Base-by-base conservation (phyloP, 805 yeast genomes). In the Candida manassasensis region DNA sequence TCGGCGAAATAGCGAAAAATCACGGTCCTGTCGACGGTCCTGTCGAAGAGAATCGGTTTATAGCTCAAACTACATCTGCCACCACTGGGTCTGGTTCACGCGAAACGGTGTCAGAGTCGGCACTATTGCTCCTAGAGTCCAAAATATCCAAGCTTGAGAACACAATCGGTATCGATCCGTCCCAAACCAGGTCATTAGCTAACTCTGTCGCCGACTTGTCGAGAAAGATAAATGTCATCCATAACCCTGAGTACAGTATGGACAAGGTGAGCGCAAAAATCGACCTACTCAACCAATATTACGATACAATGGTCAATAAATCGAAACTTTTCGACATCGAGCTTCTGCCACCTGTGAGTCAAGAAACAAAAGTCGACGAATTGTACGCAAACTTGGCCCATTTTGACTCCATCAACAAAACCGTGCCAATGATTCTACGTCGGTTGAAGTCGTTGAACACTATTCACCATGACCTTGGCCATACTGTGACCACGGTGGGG, bases 391-490 rank as follows among this genome's bases (percentile, higher is more conserved):
- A 38, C 21, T 35, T 67, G 11, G 55, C 53, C 1, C 53, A 52
- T 3, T 45, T 66, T 29, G 57, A 55, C 8, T 38, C 31, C 2
- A 39, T 52, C 16, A 50, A 45, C 18, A 29, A 36, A 9, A 30
- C 38, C 8, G 48, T 61, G 4, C 67, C 67, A 0, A 34, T 45
- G 4, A 25, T 63, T 7, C 25, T 63, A 0, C 25, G 36, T 6
- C 37, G 73, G 19, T 50, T 67, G 25, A 54, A 57, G 27, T 39
- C 58, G 2, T 50, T 67, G 28, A 57, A 61, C 35, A 36, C 41
- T 3, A 51, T 63, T 2, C 71, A 67, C 40, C 36, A 53, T 6
- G 62, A 58, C 12, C 33, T 62, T 13, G 62, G 58, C 7, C 47
- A 40, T n/a, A 44, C 57, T 5, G 53, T 60, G 18, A 43, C 44